Conservation (phyloP, 2,329 filamentous ascomycete genomes). For the Aspergillus sp. region DNA sequence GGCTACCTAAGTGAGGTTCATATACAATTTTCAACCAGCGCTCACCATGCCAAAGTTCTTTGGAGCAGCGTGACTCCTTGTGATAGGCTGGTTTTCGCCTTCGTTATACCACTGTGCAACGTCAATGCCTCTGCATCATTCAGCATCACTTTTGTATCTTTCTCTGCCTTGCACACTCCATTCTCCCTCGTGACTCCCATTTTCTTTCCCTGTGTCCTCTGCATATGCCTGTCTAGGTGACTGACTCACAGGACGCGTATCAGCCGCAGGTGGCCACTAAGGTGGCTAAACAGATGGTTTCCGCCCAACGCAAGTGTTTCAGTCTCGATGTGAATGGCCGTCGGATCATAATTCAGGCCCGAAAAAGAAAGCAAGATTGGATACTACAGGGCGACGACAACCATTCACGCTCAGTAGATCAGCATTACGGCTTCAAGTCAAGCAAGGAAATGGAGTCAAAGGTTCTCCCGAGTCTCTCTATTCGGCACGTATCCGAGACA, state of each 20-base stretch:
- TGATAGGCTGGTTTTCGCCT: background rate
- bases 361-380: background rate
- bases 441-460: background rate
- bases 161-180: background rate
- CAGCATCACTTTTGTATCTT: background rate
- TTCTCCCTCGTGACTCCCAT: background rate
- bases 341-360: background rate
- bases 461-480: background rate
- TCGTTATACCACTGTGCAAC: background rate
- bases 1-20: background rate
- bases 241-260: background rate
- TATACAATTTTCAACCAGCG: background rate
- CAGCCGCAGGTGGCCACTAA: background rate
- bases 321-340: background rate
- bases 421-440: background rate
- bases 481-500: background rate
- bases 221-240: background rate
- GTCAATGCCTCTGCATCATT: background rate
- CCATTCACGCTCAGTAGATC: background rate
- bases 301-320: conserved; percentile 1
- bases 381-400: background rate
- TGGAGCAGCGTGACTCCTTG: background rate
- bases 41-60: background rate
- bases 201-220: background rate
- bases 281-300: background rate